phyloP scores from a whole-genome alignment of 2,329 filamentous ascomycete genomes.

The Piedraia hortae region DNA sequence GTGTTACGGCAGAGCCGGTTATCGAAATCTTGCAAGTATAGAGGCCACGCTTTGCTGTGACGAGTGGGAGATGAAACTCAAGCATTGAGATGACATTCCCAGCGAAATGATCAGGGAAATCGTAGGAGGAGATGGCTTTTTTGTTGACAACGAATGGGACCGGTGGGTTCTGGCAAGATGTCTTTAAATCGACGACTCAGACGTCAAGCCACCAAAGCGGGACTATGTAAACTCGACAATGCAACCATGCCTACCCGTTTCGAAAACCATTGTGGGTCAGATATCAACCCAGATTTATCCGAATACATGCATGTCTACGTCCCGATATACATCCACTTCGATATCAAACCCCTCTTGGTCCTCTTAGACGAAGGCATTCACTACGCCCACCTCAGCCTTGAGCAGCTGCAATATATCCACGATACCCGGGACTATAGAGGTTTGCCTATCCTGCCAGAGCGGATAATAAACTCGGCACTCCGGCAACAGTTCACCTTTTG shows the following conservation, averaged over 20 bases:
- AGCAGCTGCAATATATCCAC: constrained; percentile 28
- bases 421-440: constrained; percentile 24
- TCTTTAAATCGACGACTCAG: constrained; percentile 24
- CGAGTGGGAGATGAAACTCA: constrained; percentile 27
- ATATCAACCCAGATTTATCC: too few species aligned
- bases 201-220: constrained; percentile 20
- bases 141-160: constrained; percentile 29
- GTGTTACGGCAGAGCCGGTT: constrained; percentile 27
- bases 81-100: constrained; percentile 29
- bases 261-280: too few species aligned
- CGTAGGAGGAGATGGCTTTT: constrained; percentile 31
- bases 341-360: constrained; percentile 27
- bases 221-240: too few species aligned
- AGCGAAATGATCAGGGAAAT: constrained; percentile 30
- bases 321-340: constrained; percentile 24
- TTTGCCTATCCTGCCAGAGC: constrained; percentile 26
- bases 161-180: constrained; percentile 28
- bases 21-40: constrained; percentile 27
- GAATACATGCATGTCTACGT: constrained; percentile 24
- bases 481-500: constrained; percentile 30
- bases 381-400: constrained; percentile 30
- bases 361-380: constrained; percentile 31
- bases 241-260: too few species aligned
- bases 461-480: constrained; percentile 26
- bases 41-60: constrained; percentile 30